These are phyloP conservation scores for Rhizopus arrhizus DNA, from an alignment of 371 early-diverging fungal genomes.

Conservation along the genomic window DNA sequence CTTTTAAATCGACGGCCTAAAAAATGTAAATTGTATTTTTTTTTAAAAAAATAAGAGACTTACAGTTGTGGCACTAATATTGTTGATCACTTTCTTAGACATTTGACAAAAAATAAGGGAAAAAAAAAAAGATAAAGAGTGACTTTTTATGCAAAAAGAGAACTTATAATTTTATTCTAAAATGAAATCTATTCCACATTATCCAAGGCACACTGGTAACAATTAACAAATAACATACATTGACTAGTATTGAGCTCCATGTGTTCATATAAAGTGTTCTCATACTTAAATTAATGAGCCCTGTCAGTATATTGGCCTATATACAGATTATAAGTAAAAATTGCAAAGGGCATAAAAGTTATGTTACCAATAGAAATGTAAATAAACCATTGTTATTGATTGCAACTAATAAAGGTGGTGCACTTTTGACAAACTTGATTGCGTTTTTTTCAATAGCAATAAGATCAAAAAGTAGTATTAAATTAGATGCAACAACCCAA, in stretches of 20 bases:
- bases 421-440: slow-evolving; percentile 21
- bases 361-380: slow-evolving; percentile 71
- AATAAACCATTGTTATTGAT: slow-evolving; percentile 81
- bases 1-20: slow-evolving; percentile 3
- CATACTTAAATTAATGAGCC: slow-evolving; percentile 73
- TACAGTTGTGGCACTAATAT: slow-evolving; percentile 1
- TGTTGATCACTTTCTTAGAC: slow-evolving; percentile 2
- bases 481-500: slow-evolving; percentile 74
- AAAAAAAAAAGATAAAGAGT: slow-evolving; percentile 12
- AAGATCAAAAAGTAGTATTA: slow-evolving; percentile 56
- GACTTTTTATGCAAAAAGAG: slow-evolving; percentile 7
- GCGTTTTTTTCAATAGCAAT: slow-evolving; percentile 55
- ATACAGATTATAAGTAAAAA: not conserved
- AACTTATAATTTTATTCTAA: slow-evolving; percentile 30
- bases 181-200: slow-evolving; percentile 20
- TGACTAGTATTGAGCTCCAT: slow-evolving; percentile 49
- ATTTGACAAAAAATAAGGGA: slow-evolving; percentile 8
- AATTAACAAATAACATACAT: slow-evolving; percentile 58
- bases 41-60: not conserved
- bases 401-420: slow-evolving; percentile 66
- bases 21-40: not conserved
- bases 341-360: not conserved
- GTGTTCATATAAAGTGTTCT: slow-evolving; percentile 66
- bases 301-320: slow-evolving; percentile 84
- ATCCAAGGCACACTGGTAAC: slow-evolving; percentile 37